Percentiles rank a stretch among this genome's conserved stretches.
These are phyloP conservation scores for Arthromyces matolae DNA, from an alignment of 768 basidiomycete species.

Conservation along the genomic window DNA sequence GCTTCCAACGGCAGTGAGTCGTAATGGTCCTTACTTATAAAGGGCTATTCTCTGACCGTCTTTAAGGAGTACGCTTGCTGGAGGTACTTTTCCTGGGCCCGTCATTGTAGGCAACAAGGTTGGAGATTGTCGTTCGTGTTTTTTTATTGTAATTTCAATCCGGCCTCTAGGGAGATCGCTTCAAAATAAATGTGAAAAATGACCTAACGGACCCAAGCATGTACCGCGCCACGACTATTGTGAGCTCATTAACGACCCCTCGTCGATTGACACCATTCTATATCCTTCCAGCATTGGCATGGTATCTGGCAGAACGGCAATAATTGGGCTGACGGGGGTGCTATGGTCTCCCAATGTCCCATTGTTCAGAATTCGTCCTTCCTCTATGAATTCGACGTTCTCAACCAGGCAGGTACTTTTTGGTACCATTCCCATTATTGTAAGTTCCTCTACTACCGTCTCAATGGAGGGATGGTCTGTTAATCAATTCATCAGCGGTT, in stretches of 20 bases:
- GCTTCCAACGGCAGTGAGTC: constrained; percentile 3
- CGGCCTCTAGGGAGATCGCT: constrained; percentile 4
- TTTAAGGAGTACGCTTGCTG: constrained; percentile 1
- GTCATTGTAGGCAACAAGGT: constrained; percentile 6
- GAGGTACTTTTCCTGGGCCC: constrained; percentile 1
- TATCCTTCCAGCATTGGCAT: constrained; percentile 7
- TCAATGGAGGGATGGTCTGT: background rate
- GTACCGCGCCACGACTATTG: constrained; percentile 5
- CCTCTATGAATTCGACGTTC: background rate
- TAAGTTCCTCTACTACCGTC: background rate
- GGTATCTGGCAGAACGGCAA: constrained; percentile 6
- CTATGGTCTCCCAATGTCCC: constrained; percentile 6
- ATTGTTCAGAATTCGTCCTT: constrained; percentile 5
- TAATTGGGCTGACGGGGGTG: constrained; percentile 1
- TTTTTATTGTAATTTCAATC: background rate
- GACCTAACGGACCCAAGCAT: constrained; percentile 2
- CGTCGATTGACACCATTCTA: no score
- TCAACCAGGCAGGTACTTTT: constrained; percentile 3
- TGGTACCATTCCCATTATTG: constrained; percentile 10
- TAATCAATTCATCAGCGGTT: background rate
- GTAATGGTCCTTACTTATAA: background rate
- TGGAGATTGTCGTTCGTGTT: background rate
- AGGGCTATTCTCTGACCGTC: background rate
- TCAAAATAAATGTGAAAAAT: constrained; percentile 7
- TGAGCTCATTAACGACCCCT: no score